Conservation (phyloP, 495 filamentous ascomycete species). For the Trypethelium eluteriae region DNA sequence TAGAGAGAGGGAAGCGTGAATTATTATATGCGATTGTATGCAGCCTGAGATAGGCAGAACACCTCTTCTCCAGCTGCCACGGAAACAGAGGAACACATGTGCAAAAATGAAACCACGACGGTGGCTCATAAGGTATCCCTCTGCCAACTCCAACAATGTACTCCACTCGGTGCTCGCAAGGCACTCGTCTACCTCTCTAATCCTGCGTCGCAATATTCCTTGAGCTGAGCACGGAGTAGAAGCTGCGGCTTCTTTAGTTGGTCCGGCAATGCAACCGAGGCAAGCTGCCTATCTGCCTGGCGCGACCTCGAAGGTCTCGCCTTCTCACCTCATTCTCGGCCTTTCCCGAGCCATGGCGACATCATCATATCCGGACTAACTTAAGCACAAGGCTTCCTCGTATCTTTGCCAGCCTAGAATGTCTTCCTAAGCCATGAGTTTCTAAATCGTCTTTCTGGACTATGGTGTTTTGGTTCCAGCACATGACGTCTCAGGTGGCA, state of each 20-base stretch:
- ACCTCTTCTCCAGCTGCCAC: neutral
- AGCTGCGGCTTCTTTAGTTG: neutral
- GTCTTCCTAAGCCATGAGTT: neutral
- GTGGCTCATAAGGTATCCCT: neutral
- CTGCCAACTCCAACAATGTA: slow-evolving; percentile 10
- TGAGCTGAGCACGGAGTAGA: slow-evolving; percentile 3
- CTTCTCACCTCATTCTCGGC: neutral
- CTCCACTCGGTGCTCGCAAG: neutral
- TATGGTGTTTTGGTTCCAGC: neutral
- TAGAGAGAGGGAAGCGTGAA: too few species aligned
- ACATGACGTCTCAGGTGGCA: slow-evolving; percentile 2
- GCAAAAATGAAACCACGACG: neutral
- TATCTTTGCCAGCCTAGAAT: neutral
- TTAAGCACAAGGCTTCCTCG: neutral
- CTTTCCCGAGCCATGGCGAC: neutral
- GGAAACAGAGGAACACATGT: slow-evolving; percentile 11
- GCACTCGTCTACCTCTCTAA: neutral
- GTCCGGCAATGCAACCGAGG: neutral
- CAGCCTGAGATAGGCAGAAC: neutral
- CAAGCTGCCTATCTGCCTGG: neutral
- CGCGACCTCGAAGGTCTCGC: neutral
- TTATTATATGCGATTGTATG: too few species aligned
- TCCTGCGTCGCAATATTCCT: neutral
- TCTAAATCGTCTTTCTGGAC: neutral
- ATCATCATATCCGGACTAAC: neutral